Evolutionary conservation across 2,329 filamentous ascomycete genomes (phyloP).

Genomic region (Cercospora zeina): DNA sequence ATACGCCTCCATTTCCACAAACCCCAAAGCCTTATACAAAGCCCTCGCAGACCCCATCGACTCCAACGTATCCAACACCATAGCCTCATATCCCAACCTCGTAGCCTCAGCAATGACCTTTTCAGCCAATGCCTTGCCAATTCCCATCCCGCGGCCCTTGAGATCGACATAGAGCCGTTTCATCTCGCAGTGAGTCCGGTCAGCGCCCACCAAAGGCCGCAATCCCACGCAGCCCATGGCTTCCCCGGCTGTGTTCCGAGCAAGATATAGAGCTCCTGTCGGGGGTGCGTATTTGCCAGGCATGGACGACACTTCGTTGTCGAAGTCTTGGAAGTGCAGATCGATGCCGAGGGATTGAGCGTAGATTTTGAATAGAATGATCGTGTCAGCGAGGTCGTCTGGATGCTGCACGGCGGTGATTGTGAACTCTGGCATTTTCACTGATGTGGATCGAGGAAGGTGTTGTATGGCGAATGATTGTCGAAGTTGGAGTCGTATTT

Average conservation of each 20-base stretch:
- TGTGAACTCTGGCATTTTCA: conserved; percentile 18
- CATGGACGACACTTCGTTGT: conserved; percentile 53
- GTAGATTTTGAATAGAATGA: conserved; percentile 45
- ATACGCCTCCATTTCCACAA: conserved; percentile 54
- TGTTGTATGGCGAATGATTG: background rate
- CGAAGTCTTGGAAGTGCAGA: conserved; percentile 59
- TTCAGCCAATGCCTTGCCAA: conserved; percentile 53
- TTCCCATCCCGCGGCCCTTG: conserved; percentile 50
- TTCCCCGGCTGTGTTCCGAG: conserved; percentile 37
- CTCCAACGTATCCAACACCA: conserved; percentile 58
- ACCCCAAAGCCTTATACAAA: conserved; percentile 55
- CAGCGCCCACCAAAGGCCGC: conserved; percentile 43
- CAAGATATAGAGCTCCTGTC: conserved; percentile 54
- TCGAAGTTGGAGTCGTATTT: background rate
- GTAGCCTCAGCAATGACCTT: conserved; percentile 49
- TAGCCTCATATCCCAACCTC: conserved; percentile 52
- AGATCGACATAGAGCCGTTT: conserved; percentile 59
- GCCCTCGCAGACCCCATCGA: conserved; percentile 54
- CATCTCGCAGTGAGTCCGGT: conserved; percentile 48
- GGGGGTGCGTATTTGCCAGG: conserved; percentile 56
- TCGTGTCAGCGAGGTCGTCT: conserved; percentile 45
- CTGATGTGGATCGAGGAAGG: background rate
- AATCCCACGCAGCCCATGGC: conserved; percentile 55
- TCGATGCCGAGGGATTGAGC: conserved; percentile 53
- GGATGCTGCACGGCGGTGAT: conserved; percentile 46